A percentile compares a stretch with the other conserved stretches of the same genome.
Conservation (phyloP, 805 yeast species). For the Ogataea ganodermae region DNA sequence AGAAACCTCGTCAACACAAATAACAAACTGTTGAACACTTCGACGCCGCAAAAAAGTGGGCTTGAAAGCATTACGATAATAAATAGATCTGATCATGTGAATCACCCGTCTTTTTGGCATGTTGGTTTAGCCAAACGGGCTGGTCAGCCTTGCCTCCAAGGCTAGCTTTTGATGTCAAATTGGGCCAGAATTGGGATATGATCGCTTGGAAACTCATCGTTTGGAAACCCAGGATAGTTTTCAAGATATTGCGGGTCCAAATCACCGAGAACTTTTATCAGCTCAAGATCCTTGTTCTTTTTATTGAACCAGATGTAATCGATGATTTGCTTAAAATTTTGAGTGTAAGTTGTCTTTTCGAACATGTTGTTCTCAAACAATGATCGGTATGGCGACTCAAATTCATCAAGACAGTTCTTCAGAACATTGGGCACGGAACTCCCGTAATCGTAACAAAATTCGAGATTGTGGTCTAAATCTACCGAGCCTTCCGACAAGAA, state of each 20-base stretch:
- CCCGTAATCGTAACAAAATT: slow-evolving; percentile 28
- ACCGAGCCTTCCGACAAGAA: slow-evolving; percentile 38
- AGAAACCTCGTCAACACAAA: neutral
- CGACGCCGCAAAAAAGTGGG: no score
- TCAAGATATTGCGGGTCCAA: slow-evolving; percentile 38
- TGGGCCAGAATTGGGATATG: slow-evolving; percentile 35
- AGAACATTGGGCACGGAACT: slow-evolving; percentile 9
- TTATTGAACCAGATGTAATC: slow-evolving; percentile 60
- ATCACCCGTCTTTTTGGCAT: no score
- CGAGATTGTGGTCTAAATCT: slow-evolving; percentile 18
- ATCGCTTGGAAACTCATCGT: slow-evolving; percentile 60
- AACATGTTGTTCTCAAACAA: slow-evolving; percentile 27
- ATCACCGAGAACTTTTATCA: slow-evolving; percentile 54
- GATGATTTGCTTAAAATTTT: slow-evolving; percentile 50
- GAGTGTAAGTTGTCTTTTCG: slow-evolving; percentile 47
- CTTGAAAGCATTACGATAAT: no score
- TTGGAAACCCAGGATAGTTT: slow-evolving; percentile 49
- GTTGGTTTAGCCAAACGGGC: neutral
- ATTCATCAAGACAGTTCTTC: slow-evolving; percentile 19
- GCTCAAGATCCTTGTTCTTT: slow-evolving; percentile 36
- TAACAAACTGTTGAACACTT: no score
- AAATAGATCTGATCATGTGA: no score
- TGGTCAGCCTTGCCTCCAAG: slow-evolving; percentile 3
- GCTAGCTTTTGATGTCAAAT: slow-evolving; percentile 12
- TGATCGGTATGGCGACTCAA: slow-evolving; percentile 33